Conservation (phyloP, 1,284 basidiomycete genomes). For the Ustilago shanxiensis region DNA sequence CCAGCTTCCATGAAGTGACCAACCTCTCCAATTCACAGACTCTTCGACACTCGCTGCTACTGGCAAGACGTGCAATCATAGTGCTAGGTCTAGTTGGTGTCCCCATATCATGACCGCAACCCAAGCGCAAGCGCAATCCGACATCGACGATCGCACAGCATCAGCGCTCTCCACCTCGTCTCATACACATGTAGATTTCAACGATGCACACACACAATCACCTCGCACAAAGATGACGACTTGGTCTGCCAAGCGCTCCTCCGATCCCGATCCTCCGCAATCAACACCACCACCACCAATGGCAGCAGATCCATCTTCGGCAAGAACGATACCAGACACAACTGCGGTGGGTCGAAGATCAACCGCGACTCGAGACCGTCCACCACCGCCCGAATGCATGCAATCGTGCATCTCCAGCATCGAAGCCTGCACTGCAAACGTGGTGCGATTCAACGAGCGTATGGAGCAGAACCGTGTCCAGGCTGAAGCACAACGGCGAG, state of each 20-base stretch:
- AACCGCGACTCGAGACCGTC: slow-evolving; percentile 4
- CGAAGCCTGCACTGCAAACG: slow-evolving; percentile 42
- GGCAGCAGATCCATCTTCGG: background rate
- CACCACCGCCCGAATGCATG: slow-evolving; percentile 52
- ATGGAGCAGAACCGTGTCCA: slow-evolving; percentile 32
- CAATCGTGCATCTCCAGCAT: slow-evolving; percentile 42
- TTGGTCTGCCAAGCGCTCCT: slow-evolving; percentile 6
- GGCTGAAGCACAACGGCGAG: slow-evolving; percentile 24
- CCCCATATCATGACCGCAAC: slow-evolving; percentile 13
- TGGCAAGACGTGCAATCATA: no score
- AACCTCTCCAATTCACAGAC: no score
- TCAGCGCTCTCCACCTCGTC: slow-evolving; percentile 35
- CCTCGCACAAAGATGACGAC: slow-evolving; percentile 20
- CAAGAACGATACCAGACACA: slow-evolving; percentile 5
- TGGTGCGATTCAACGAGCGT: slow-evolving; percentile 52
- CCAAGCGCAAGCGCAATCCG: slow-evolving; percentile 13
- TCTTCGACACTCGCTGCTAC: no score
- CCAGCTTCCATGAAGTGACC: no score
- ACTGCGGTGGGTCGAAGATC: background rate
- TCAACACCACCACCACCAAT: no score
- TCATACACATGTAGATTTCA: slow-evolving; percentile 35
- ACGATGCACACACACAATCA: slow-evolving; percentile 12
- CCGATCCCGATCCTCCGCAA: background rate
- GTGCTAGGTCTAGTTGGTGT: no score
- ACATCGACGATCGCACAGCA: slow-evolving; percentile 24